Conservation (phyloP, 495 filamentous ascomycete genomes). For the Extremus antarcticus region DNA sequence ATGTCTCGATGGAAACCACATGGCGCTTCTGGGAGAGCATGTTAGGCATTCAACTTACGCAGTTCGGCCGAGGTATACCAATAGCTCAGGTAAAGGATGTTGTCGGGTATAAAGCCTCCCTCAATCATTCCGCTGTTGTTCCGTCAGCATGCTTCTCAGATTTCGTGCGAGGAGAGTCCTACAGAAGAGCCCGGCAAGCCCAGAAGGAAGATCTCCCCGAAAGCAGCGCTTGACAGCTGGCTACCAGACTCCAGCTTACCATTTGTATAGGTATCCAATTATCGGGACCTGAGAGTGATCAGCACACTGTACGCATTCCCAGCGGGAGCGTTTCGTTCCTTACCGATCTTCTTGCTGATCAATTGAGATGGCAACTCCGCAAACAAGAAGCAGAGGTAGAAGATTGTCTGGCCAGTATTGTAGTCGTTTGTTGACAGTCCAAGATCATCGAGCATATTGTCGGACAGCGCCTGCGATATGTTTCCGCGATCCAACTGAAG, state of each 20-base stretch:
- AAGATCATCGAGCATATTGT: conserved; percentile 33
- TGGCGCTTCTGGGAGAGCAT: too few species aligned
- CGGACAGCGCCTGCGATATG: conserved; percentile 16
- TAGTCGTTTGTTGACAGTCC: conserved; percentile 41
- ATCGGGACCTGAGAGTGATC: conserved; percentile 55
- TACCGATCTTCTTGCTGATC: conserved; percentile 50
- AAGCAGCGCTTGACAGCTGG: conserved; percentile 56
- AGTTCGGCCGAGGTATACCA: conserved; percentile 44
- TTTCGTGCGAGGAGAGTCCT: too few species aligned
- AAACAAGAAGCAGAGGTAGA: conserved; percentile 37
- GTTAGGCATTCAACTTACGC: too few species aligned
- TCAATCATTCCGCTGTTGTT: conserved; percentile 38
- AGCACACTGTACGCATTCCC: too few species aligned
- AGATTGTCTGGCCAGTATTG: conserved; percentile 36
- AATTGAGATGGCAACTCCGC: conserved; percentile 41
- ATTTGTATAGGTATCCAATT: conserved; percentile 5
- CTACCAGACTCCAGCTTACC: conserved; percentile 65
- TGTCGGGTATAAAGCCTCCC: conserved; percentile 35
- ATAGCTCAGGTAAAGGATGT: conserved; percentile 44
- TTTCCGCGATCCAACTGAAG: conserved; percentile 56
- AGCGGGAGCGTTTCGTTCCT: too few species aligned
- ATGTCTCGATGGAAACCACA: too few species aligned
- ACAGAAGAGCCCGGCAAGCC: conserved; percentile 35
- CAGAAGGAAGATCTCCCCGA: conserved; percentile 43
- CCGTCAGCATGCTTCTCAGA: too few species aligned